Evolutionary conservation across 352 stramenopile genomes (phyloP), one percentile per base, ranked within the genome.

Genomic region (Pythium phragmiticola): DNA sequence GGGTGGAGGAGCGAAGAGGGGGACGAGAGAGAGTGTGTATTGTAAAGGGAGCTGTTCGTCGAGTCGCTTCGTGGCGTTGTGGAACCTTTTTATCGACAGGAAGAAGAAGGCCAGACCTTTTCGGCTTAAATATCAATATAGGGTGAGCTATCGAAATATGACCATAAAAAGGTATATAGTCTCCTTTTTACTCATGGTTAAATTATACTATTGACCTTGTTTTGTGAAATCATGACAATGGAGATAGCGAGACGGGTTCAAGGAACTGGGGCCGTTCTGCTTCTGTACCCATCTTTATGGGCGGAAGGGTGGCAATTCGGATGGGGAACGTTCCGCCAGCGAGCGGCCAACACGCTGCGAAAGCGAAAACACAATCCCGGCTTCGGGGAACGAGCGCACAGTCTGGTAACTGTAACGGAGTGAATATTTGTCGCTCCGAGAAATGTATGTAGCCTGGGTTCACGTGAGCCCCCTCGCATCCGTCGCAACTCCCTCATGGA

Each of bases 41-140:
- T 13, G 34, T 39, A 9, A 9, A 39, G 34, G 45, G 21, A 57
- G 48, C 57, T 64, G 33, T 64, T 64, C 56, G 56, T 63, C 56
- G 34, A 63, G 43, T 64, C 48, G 57, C 47, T 30, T 55, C 57
- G 57, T 55, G 41, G 34, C n/a, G 57, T 63, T 30, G 57, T 63
- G 19, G 45, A 37, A 37, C 12, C 5, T 54, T 63, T 45, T 16
- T 46, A 6, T 57, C 50, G 26, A 51, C 57, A 64, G 26, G 7
- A 36, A 46, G 14, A 36, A 53, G 53, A 47, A 54, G 6, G 48
- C 36, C 34, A 48, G 6, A 17, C 14, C 1, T 16, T 41, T 28
- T 30, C 26, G 26, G 2, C 4, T 30, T 5, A 30, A 30, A 17
- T 47, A 14, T 4, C n/a, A 55, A 33, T 55, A 48, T 8, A 63